These are phyloP conservation scores for Sporisorium exsertum DNA, from an alignment of 1,284 basidiomycete species.

Conservation along the genomic window DNA sequence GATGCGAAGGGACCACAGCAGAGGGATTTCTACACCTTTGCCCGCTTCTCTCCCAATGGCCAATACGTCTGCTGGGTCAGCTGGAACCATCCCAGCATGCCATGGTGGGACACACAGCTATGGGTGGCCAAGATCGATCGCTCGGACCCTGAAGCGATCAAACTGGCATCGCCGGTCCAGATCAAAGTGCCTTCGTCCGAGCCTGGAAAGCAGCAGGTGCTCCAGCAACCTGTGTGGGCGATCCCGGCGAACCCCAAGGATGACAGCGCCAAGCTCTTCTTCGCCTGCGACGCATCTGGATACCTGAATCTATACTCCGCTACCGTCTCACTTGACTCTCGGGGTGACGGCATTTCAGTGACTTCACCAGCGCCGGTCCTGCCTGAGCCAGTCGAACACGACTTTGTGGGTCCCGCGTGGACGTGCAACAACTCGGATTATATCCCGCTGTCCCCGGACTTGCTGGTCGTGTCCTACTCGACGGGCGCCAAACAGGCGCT, in stretches of 20 bases:
- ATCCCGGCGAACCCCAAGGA: conserved; percentile 61
- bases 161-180: conserved; percentile 16
- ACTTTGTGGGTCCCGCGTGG: conserved; percentile 77
- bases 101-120: conserved; percentile 80
- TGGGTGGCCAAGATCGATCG: conserved; percentile 72
- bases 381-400: conserved; percentile 72
- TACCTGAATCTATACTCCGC: conserved; percentile 78
- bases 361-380: conserved; percentile 69
- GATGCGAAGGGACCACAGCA: conserved; percentile 67
- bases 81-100: conserved; percentile 82
- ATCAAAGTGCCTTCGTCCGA: conserved; percentile 23
- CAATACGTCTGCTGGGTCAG: conserved; percentile 77
- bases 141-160: conserved; percentile 14
- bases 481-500: conserved; percentile 34
- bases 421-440: conserved; percentile 69
- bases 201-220: conserved; percentile 43
- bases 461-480: conserved; percentile 43
- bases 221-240: conserved; percentile 73
- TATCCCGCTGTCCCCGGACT: conserved; percentile 40
- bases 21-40: conserved; percentile 77
- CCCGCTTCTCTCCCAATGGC: conserved; percentile 79
- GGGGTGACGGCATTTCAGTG: neutral
- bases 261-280: conserved; percentile 74
- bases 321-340: conserved; percentile 29
- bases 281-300: conserved; percentile 77